Evolutionary conservation across 345 rosid species (phyloP).

Genomic region (Salix caprea): DNA sequence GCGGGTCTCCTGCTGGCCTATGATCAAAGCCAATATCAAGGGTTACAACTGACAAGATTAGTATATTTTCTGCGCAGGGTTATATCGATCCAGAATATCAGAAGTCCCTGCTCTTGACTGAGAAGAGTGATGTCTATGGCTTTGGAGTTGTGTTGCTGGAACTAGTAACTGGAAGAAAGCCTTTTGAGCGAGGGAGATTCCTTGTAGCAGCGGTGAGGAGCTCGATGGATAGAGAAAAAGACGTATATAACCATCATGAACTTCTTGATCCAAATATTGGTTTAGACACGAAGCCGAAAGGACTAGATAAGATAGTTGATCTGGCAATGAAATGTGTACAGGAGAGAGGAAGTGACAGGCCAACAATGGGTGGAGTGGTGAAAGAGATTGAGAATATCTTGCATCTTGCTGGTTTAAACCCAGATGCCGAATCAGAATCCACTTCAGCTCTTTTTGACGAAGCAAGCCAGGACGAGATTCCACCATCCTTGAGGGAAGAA

Average conservation of each 20-base stretch:
- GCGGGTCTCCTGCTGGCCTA: too few species aligned
- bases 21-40: too few species aligned
- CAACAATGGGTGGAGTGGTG: slow-evolving; percentile 28
- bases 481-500: too few species aligned
- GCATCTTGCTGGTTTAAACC: slow-evolving; percentile 5
- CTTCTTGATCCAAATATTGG: slow-evolving; percentile 58
- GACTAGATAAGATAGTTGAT: slow-evolving; percentile 16
- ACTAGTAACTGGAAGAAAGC: slow-evolving; percentile 60
- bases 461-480: slow-evolving; percentile 8
- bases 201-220: slow-evolving; percentile 70
- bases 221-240: slow-evolving; percentile 52
- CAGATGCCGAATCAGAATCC: slow-evolving; percentile 14
- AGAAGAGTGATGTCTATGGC: slow-evolving; percentile 91
- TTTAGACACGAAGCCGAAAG: slow-evolving; percentile 36
- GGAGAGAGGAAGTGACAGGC: slow-evolving; percentile 23
- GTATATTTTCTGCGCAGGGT: slow-evolving; percentile 39
- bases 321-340: slow-evolving; percentile 23
- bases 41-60: too few species aligned
- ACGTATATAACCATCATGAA: slow-evolving; percentile 52
- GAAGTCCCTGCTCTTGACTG: slow-evolving; percentile 81
- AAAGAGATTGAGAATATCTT: slow-evolving; percentile 25
- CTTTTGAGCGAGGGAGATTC: slow-evolving; percentile 73
- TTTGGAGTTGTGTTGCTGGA: slow-evolving; percentile 86
- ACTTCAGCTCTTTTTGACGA: slow-evolving; percentile 12
- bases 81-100: slow-evolving; percentile 89